phyloP scores from a whole-genome alignment of 2,329 filamentous ascomycete species.

The Amylocarpus encephaloides region DNA sequence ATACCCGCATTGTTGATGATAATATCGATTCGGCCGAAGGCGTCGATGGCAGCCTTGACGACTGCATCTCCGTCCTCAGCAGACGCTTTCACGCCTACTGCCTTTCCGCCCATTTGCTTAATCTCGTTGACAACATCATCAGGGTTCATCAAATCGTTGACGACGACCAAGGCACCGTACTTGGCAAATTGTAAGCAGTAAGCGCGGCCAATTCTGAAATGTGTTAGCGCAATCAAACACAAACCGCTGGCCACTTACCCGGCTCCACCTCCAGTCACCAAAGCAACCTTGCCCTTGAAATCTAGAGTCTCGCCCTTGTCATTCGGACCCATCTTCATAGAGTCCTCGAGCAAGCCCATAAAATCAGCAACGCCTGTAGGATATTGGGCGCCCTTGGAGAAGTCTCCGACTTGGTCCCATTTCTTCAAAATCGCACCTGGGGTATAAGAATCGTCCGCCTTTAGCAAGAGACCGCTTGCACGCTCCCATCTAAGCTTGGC shows the following conservation, averaged over 20 bases:
- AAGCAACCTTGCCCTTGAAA: constrained; percentile 77
- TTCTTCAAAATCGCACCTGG: constrained; percentile 81
- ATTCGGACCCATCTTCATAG: constrained; percentile 68
- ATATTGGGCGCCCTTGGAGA: constrained; percentile 79
- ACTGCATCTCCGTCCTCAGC: constrained; percentile 89
- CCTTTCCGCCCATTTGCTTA: constrained; percentile 79
- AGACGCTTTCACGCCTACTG: constrained; percentile 86
- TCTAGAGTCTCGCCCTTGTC: constrained; percentile 66
- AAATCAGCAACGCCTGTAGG: constrained; percentile 85
- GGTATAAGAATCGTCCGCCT: constrained; percentile 82
- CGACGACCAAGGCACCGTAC: constrained; percentile 76
- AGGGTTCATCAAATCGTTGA: constrained; percentile 93
- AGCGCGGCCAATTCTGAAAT: constrained; percentile 69
- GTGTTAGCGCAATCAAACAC: constrained; percentile 1
- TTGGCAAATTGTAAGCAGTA: constrained; percentile 87
- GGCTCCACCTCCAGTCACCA: constrained; percentile 82
- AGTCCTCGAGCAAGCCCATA: constrained; percentile 75
- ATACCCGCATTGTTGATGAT: constrained; percentile 98
- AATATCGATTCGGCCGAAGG: constrained; percentile 89
- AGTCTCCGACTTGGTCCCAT: constrained; percentile 85
- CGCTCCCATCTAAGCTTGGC: constrained; percentile 96
- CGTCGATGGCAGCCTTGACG: constrained; percentile 88
- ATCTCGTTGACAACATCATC: constrained; percentile 90
- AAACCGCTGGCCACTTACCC: constrained; percentile 43
- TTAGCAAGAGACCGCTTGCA: constrained; percentile 79